A percentile compares a stretch with the other conserved stretches of the same genome.
These are phyloP conservation scores for Brassica nigra DNA, from an alignment of 345 rosid genomes.

Conservation along the genomic window DNA sequence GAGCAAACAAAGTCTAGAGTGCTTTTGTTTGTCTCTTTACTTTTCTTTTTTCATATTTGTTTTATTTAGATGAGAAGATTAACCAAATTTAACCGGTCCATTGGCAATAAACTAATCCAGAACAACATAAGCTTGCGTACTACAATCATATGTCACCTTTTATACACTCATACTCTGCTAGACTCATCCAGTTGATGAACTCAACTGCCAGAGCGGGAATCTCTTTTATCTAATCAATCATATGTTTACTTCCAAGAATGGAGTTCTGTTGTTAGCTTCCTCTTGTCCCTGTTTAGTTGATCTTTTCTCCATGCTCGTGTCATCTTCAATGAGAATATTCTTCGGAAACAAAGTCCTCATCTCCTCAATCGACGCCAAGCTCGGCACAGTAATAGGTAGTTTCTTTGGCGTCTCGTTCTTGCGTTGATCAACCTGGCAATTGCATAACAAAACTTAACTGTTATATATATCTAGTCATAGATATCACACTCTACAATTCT, in stretches of 20 bases:
- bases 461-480: not conserved
- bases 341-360: slow-evolving; percentile 47
- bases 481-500: not conserved
- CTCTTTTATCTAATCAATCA: not conserved
- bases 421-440: slow-evolving; percentile 61
- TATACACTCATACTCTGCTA: slow-evolving; percentile 6
- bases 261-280: slow-evolving; percentile 61
- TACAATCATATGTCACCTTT: not conserved
- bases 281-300: slow-evolving; percentile 45
- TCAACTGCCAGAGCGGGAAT: not conserved
- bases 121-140: slow-evolving; percentile 11
- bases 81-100: slow-evolving; percentile 1
- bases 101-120: slow-evolving; percentile 5
- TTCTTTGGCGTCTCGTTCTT: slow-evolving; percentile 54
- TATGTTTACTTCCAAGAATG: slow-evolving; percentile 65
- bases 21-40: not conserved
- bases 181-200: slow-evolving; percentile 30
- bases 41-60: not conserved
- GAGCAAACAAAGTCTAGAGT: slow-evolving; percentile 4
- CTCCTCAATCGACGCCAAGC: slow-evolving; percentile 68
- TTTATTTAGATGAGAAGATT: slow-evolving; percentile 5
- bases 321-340: slow-evolving; percentile 31
- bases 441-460: not conserved
- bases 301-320: slow-evolving; percentile 32
- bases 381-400: slow-evolving; percentile 60